A percentile compares a stretch with the other conserved stretches of the same genome.
Conservation (phyloP, 2,329 filamentous ascomycete species). For the Calcarisporium arbuscula region DNA sequence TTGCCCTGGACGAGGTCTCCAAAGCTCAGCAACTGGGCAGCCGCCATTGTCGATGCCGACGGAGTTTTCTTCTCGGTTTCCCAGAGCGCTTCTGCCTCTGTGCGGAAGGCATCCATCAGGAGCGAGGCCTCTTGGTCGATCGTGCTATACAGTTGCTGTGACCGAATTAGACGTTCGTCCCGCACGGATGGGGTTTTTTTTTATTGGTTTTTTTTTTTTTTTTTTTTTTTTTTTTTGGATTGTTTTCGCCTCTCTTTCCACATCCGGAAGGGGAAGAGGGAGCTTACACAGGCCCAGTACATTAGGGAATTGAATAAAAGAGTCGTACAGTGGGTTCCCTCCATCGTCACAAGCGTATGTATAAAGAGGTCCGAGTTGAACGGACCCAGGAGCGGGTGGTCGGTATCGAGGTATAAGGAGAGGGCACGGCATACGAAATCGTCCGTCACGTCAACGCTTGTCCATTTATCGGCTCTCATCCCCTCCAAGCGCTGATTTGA, state of each 20-base stretch:
- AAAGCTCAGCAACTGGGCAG: slow-evolving; percentile 22
- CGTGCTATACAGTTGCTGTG: slow-evolving; percentile 27
- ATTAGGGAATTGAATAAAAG: slow-evolving; percentile 29
- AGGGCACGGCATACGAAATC: slow-evolving; percentile 24
- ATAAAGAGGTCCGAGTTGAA: slow-evolving; percentile 29
- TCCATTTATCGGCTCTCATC: slow-evolving; percentile 23
- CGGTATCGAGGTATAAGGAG: slow-evolving; percentile 27
- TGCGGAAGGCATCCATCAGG: slow-evolving; percentile 15
- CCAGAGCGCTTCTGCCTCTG: slow-evolving; percentile 21
- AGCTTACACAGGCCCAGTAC: slow-evolving; percentile 27
- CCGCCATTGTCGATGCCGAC: slow-evolving; percentile 17
- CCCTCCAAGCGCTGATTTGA: slow-evolving; percentile 13
- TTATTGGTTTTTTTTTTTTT: too few species aligned
- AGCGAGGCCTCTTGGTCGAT: slow-evolving; percentile 18
- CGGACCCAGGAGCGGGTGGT: slow-evolving; percentile 29
- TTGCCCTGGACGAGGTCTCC: slow-evolving; percentile 23
- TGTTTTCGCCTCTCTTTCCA: too few species aligned
- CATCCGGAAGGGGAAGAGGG: not conserved
- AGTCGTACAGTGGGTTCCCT: slow-evolving; percentile 21
- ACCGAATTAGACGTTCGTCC: not conserved
- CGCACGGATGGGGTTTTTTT: too few species aligned
- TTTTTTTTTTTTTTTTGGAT: too few species aligned
- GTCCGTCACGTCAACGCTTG: slow-evolving; percentile 20
- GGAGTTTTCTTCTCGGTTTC: slow-evolving; percentile 12
- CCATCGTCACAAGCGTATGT: slow-evolving; percentile 19